A percentile compares a stretch with the other conserved stretches of the same genome.
These are phyloP conservation scores for Venturia carpophila DNA, from an alignment of 2,329 filamentous ascomycete genomes.

Conservation along the genomic window DNA sequence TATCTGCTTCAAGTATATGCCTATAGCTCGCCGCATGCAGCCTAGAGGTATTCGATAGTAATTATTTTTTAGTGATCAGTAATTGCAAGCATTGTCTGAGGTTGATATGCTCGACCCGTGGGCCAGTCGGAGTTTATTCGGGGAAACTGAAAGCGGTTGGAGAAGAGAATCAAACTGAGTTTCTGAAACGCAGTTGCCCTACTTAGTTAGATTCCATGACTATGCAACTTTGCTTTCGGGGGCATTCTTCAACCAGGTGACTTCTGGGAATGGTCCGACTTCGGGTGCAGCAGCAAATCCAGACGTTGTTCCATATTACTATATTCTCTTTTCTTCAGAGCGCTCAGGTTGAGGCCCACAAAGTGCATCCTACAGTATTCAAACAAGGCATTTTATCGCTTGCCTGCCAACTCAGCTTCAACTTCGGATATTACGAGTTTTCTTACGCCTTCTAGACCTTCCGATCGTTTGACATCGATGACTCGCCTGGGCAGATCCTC, in stretches of 20 bases:
- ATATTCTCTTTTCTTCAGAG: background rate
- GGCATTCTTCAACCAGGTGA: background rate
- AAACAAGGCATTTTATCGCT: background rate
- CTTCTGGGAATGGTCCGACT: background rate
- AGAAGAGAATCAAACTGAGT: background rate
- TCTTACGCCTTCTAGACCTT: slow-evolving; percentile 65
- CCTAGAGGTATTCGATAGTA: background rate
- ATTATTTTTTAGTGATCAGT: background rate
- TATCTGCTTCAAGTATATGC: background rate
- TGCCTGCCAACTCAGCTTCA: slow-evolving; percentile 29
- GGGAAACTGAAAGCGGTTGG: background rate
- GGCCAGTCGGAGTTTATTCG: background rate
- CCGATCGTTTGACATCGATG: slow-evolving; percentile 54
- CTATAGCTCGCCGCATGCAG: background rate
- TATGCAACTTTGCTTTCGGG: background rate
- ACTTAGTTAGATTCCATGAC: background rate
- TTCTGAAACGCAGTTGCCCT: slow-evolving; percentile 2
- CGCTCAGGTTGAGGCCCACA: background rate
- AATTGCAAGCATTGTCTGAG: background rate
- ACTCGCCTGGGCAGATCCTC: slow-evolving; percentile 69
- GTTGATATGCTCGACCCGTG: background rate
- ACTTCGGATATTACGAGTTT: slow-evolving; percentile 70
- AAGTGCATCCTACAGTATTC: background rate
- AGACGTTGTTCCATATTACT: background rate
- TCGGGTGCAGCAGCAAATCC: background rate